Evolutionary conservation across 208 protist species (phyloP).

Genomic region (Trypanosoma caninum): DNA sequence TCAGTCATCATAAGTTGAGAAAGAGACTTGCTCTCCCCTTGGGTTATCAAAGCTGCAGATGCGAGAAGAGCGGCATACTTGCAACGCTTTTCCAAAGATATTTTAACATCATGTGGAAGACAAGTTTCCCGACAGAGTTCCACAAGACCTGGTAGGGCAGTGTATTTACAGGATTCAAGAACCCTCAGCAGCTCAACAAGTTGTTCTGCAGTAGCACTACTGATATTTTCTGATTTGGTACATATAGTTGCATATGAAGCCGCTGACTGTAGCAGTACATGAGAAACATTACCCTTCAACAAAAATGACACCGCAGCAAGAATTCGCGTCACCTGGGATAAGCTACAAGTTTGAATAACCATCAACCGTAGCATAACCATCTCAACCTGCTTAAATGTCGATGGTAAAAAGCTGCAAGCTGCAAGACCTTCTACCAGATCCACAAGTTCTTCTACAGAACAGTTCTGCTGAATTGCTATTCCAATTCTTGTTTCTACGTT

Average conservation of each 20-base stretch:
- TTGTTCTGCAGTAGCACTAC: not conserved
- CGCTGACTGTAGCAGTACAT: conserved; percentile 37
- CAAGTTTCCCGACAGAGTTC: conserved; percentile 12
- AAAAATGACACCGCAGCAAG: conserved; percentile 39
- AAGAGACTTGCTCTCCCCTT: not conserved
- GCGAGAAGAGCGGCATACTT: conserved; percentile 27
- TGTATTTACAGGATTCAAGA: conserved; percentile 29
- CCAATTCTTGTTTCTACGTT: conserved; percentile 45
- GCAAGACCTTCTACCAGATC: conserved; percentile 63
- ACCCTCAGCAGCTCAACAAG: conserved; percentile 12
- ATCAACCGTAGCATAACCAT: conserved; percentile 59
- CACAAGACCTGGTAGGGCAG: conserved; percentile 23
- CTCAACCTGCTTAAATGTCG: conserved; percentile 52
- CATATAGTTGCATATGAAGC: conserved; percentile 28
- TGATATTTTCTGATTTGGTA: not conserved
- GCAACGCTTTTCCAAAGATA: conserved; percentile 6
- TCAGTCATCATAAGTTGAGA: conserved; percentile 6
- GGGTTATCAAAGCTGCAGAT: conserved; percentile 22
- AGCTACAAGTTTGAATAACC: conserved; percentile 19
- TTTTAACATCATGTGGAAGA: not conserved
- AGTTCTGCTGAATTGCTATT: conserved; percentile 42
- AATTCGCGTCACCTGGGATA: conserved; percentile 29
- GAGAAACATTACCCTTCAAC: conserved; percentile 35
- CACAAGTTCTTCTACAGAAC: conserved; percentile 28
- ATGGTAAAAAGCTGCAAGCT: conserved; percentile 44